These are phyloP conservation scores for Suillus cothurnatus DNA, from an alignment of 768 basidiomycete genomes.

Conservation along the genomic window DNA sequence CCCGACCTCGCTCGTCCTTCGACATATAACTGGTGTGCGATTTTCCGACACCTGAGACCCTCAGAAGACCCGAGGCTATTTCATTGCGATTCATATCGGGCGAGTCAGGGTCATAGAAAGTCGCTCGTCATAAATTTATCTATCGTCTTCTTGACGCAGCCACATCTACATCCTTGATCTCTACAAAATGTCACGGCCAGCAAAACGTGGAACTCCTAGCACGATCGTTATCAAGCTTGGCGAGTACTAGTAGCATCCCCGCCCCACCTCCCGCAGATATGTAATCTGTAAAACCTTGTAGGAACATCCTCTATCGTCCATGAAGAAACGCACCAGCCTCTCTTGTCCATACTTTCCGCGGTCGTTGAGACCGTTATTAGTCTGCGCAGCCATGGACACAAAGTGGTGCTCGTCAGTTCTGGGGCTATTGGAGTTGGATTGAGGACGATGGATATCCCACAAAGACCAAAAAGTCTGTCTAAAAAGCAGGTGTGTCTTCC, in stretches of 20 bases:
- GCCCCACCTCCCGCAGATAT: slow-evolving; percentile 10
- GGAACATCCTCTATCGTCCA: slow-evolving; percentile 98
- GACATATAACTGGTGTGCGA: not conserved
- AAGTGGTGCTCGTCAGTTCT: slow-evolving; percentile 93
- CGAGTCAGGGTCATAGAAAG: not conserved
- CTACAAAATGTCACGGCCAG: slow-evolving; percentile 21
- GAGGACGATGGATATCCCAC: slow-evolving; percentile 84
- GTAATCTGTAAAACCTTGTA: slow-evolving; percentile 17
- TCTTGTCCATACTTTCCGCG: slow-evolving; percentile 88
- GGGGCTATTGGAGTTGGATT: slow-evolving; percentile 98
- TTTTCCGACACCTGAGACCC: not conserved
- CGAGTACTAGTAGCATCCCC: slow-evolving; percentile 33
- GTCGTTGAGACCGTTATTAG: slow-evolving; percentile 89
- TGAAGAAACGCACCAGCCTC: slow-evolving; percentile 88
- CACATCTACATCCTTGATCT: not conserved
- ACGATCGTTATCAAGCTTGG: slow-evolving; percentile 90
- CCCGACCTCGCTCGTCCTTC: not conserved
- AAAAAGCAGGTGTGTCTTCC: slow-evolving; percentile 81
- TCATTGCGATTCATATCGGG: not conserved
- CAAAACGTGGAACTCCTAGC: slow-evolving; percentile 39
- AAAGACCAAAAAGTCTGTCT: slow-evolving; percentile 78
- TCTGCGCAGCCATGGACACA: slow-evolving; percentile 80
- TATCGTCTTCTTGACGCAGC: not conserved
- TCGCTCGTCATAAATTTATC: not conserved
- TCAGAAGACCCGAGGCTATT: not conserved